Conservation (phyloP, 495 filamentous ascomycete genomes). For the Talaromyces liani region DNA sequence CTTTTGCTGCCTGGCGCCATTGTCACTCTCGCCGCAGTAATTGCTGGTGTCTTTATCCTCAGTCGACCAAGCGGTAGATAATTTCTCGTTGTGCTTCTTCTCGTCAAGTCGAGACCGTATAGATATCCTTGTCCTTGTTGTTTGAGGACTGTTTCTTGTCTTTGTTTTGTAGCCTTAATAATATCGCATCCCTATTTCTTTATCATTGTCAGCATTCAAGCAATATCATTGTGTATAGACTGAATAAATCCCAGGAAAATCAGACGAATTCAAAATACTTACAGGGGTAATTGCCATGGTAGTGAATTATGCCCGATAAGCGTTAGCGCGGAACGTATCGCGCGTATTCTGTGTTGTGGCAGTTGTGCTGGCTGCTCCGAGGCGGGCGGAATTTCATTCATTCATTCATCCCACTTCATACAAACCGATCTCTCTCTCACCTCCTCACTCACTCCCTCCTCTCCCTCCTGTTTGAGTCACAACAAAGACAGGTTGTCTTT, state of each 20-base stretch:
- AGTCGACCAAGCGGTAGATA: constrained; percentile 65
- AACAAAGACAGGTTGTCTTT: constrained; percentile 8
- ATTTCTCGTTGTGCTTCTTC: constrained; percentile 11
- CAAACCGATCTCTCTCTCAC: not conserved
- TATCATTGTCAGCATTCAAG: not conserved
- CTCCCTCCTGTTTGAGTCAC: not conserved
- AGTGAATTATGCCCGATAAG: constrained; percentile 1
- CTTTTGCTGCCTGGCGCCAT: constrained; percentile 88
- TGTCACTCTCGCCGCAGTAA: constrained; percentile 88
- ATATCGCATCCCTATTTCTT: not conserved
- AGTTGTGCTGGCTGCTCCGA: not conserved
- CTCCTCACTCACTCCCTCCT: not conserved
- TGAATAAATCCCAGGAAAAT: not conserved
- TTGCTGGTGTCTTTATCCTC: constrained; percentile 88
- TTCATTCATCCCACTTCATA: not conserved
- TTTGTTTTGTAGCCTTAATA: not conserved
- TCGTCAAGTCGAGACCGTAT: not conserved
- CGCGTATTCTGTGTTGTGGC: not conserved
- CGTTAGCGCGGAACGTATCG: not conserved
- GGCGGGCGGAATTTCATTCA: not conserved
- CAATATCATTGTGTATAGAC: not conserved
- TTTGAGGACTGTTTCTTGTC: not conserved
- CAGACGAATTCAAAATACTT: no score
- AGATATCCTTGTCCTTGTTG: constrained; percentile 5
- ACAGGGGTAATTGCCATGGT: not conserved